Evolutionary conservation across 2,329 filamentous ascomycete species (phyloP), one percentile per base, ranked within the genome.

Genomic region (Scedosporium dehoogii): DNA sequence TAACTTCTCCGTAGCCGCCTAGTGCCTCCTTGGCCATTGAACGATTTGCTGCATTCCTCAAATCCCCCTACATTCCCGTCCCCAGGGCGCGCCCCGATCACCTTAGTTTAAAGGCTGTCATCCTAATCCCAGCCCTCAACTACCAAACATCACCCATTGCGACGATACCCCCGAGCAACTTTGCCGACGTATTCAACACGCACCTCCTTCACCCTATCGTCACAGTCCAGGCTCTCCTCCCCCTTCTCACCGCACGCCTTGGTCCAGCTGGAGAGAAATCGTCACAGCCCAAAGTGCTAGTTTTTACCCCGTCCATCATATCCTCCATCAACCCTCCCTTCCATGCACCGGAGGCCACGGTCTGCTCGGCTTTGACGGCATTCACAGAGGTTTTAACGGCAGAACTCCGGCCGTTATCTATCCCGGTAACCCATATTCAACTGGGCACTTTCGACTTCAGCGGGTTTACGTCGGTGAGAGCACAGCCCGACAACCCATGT

Each of bases 101-200:
- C 63, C 81, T 96, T 67, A 83, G 85, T 33, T 82, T 99, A 60
- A 87, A 87, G 63, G 89, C 91, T 44, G 79, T 97, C 61, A 84
- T 99, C 61, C 79, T 97, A 66, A 88, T 96, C 25, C 93, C 93
- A 2, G 90, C 88, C 25, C 80, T 88, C 25, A 86, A 89, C 70
- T 96, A 92, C 73, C 88, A 91, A 60, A 87, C 88, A 27, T 91
- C 90, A 3, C 89, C 91, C 21, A 89, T 97, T 65, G 91, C 92
- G 65, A 92, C 91, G 3, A 88, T 97, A 64, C 86, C 90, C 6
- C 87, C 91, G 0, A 90, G 90, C 33, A 87, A 85, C 69, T 94
- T 96, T 78, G 90, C 91, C 66, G 91, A 97, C 71, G 88, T 92
- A 41, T 86, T 97, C 73, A 96, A 97, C 74, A 93, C 91, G 16